A percentile compares a stretch with the other conserved stretches of the same genome.
Conservation (phyloP, 169 alveolate species). For the Babesia microti region DNA sequence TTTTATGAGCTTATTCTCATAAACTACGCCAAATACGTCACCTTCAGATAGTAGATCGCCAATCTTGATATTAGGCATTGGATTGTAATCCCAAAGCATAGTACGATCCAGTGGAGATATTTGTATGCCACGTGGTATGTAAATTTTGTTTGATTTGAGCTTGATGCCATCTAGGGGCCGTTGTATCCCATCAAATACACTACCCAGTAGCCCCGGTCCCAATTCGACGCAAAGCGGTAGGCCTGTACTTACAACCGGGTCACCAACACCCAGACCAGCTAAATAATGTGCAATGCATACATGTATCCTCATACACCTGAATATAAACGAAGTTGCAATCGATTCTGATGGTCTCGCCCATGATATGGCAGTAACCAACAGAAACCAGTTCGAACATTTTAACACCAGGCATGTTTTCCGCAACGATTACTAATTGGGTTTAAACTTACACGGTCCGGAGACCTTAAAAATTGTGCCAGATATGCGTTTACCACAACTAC, state of each 20-base stretch:
- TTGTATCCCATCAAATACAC: slow-evolving; percentile 96
- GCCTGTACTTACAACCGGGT: slow-evolving; percentile 95
- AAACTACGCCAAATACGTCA: slow-evolving; percentile 90
- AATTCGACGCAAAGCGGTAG: slow-evolving; percentile 91
- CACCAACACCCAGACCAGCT: slow-evolving; percentile 97
- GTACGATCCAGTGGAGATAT: slow-evolving; percentile 81
- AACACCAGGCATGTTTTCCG: slow-evolving; percentile 97
- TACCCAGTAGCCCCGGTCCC: slow-evolving; percentile 94
- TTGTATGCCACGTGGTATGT: slow-evolving; percentile 93
- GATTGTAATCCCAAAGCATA: slow-evolving; percentile 85
- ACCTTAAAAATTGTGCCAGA: slow-evolving; percentile 85
- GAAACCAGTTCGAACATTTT: slow-evolving; percentile 95
- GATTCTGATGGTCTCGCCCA: slow-evolving; percentile 95
- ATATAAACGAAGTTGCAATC: slow-evolving; percentile 96
- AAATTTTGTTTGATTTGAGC: slow-evolving; percentile 71
- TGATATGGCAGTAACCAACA: slow-evolving; percentile 91
- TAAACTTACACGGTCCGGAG: slow-evolving; percentile 78
- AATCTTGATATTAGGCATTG: slow-evolving; percentile 67
- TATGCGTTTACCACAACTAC: too few species aligned
- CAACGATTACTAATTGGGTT: slow-evolving; percentile 83
- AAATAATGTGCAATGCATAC: slow-evolving; percentile 38
- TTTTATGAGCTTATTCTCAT: slow-evolving; percentile 86
- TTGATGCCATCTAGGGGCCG: slow-evolving; percentile 91
- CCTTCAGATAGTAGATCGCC: slow-evolving; percentile 95
- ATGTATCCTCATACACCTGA: slow-evolving; percentile 95